Conservation (phyloP, 73 alveolate species). For the Symbiodinium pilosum region DNA sequence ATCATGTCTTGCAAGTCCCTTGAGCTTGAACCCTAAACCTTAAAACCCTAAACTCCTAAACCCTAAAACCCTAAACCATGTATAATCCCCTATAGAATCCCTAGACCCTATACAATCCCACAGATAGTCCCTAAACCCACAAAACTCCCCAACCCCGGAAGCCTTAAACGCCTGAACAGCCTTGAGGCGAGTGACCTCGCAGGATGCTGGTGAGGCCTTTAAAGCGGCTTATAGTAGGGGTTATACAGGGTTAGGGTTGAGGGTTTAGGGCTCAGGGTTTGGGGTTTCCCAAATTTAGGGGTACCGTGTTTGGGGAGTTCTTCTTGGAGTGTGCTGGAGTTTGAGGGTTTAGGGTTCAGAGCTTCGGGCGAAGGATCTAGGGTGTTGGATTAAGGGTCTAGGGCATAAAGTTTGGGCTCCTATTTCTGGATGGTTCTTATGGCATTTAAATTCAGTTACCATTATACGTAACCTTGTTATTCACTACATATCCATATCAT, state of each 20-base stretch:
- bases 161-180: no score
- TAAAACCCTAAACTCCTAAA: no score
- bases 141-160: no score
- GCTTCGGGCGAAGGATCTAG: neutral
- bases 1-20: no score
- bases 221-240: no score
- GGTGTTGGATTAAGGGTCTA: neutral
- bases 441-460: no score
- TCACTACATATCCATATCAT: no score
- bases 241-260: neutral
- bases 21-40: no score
- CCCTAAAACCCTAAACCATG: neutral
- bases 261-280: neutral
- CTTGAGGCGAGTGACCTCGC: constrained; percentile 77
- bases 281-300: neutral
- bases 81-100: no score
- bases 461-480: no score
- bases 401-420: neutral
- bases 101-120: neutral
- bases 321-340: no score
- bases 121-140: neutral
- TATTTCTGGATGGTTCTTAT: neutral
- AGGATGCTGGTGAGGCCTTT: constrained; percentile 73
- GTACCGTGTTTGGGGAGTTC: no score
- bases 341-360: neutral